Evolutionary conservation across 768 basidiomycete species (phyloP), one percentile per base, ranked within the genome.

Genomic region (Fomitopsis serialis): DNA sequence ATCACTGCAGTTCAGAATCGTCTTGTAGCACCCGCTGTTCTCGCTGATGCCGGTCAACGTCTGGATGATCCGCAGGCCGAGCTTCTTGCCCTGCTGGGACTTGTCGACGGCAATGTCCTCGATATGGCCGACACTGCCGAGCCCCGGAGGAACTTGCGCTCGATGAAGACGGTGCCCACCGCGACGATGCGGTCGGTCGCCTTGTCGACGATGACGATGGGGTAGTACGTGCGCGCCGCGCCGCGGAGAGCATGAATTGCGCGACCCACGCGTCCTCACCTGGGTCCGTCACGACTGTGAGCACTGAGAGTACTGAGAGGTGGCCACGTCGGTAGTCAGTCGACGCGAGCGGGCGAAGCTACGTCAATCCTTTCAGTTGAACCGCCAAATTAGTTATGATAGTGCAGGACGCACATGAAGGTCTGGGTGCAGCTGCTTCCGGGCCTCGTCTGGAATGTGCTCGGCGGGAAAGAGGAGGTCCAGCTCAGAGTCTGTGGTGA

Each of bases 101-200:
- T 87, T 84, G 70, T 89, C 84, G 19, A 99, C 95, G 2, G 92
- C 95, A 57, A 99, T 97, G 67, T 99, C 97, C 71, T 99, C 97
- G 58, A 99, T 94, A 65, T 99, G 97, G 0, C 95, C 97, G 13
- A 93, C 90, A 58, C 78, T 78, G 21, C 92, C 91, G n/a, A 91
- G 74, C 1, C 80, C 83, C 94, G 80, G 42, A 94, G 73, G 78
- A 98, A 98, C 74, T 99, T 98, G 72, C 88, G 87, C 72, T 99
- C 97, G 58, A 98, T 70, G 65, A 98, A 82, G 50, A 97, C 74
- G 7, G 83, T 79, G 19, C 95, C 96, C 36, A 87, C 82, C 21
- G 77, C 95, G 43, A 95, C 87, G 65, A 99, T 85, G 59, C 74
- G 72, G 74, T 97, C 92, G 1, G 83, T 78, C 13, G 74, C 65